Percentiles rank a stretch among this genome's conserved stretches.
phyloP scores from a whole-genome alignment of 2,329 filamentous ascomycete species.

The Trichoderma pleuroti region DNA sequence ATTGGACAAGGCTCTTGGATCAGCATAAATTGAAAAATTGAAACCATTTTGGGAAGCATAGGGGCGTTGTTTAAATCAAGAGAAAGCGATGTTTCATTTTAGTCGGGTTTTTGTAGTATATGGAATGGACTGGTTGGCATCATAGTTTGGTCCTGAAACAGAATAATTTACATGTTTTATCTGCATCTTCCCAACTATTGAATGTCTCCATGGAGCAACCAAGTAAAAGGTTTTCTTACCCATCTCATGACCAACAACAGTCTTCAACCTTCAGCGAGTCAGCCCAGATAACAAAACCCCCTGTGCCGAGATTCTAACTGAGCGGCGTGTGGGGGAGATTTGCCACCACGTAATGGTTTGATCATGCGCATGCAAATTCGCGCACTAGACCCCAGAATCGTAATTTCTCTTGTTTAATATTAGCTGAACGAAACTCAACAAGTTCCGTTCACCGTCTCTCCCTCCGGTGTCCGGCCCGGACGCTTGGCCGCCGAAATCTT shows the following conservation, averaged over 20 bases:
- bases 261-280: neutral
- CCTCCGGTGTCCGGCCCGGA: constrained; percentile 10
- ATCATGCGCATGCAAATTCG: neutral
- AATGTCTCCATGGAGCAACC: neutral
- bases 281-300: neutral
- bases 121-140: neutral
- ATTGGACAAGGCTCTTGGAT: constrained; percentile 11
- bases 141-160: neutral
- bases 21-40: neutral
- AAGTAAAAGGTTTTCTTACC: neutral
- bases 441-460: neutral
- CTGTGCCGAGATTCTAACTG: neutral
- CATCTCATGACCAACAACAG: neutral
- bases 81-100: neutral
- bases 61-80: neutral
- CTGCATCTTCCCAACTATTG: neutral
- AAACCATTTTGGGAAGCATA: neutral
- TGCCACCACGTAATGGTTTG: constrained; percentile 4
- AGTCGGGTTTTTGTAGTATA: neutral
- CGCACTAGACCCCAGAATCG: constrained; percentile 9
- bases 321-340: neutral
- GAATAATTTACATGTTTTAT: neutral
- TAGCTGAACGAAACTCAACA: neutral
- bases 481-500: neutral
- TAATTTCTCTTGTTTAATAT: neutral